Evolutionary conservation across 1,284 basidiomycete genomes (phyloP).

Genomic region (Cutaneotrichosporon curvatum): DNA sequence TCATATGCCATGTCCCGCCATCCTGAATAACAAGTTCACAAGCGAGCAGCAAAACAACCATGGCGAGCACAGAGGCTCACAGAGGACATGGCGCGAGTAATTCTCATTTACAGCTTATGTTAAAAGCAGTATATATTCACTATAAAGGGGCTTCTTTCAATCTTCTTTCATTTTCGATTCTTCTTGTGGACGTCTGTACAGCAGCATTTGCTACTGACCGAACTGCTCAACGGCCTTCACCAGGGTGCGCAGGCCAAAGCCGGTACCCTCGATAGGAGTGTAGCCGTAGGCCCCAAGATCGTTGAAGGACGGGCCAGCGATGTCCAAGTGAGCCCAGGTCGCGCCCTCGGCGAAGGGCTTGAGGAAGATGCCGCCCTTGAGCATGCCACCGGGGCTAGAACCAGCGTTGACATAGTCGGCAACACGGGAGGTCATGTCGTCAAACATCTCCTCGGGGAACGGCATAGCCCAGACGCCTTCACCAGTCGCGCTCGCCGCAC

Average conservation of each 20-base stretch:
- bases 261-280: slow-evolving; percentile 4
- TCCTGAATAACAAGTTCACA: too few relatives aligned
- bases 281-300: background rate
- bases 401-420: slow-evolving; percentile 1
- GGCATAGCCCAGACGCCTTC: slow-evolving; percentile 5
- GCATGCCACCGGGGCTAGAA: slow-evolving; percentile 3
- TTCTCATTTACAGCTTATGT: too few relatives aligned
- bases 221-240: slow-evolving; percentile 4
- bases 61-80: too few relatives aligned
- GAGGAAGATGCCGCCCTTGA: slow-evolving; percentile 5
- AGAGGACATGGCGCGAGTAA: too few relatives aligned
- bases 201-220: too few relatives aligned
- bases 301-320: slow-evolving; percentile 5
- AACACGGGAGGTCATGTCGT: background rate
- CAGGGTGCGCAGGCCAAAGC: slow-evolving; percentile 5
- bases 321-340: slow-evolving; percentile 6
- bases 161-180: too few relatives aligned
- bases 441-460: slow-evolving; percentile 3
- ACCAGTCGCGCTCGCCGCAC: background rate
- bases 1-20: too few relatives aligned
- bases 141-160: too few relatives aligned
- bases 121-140: too few relatives aligned
- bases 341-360: slow-evolving; percentile 5
- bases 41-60: too few relatives aligned
- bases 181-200: too few relatives aligned